Evolutionary conservation across 1,284 basidiomycete species (phyloP), one percentile per base, ranked within the genome.

Genomic region (Leccinum ponderosum): DNA sequence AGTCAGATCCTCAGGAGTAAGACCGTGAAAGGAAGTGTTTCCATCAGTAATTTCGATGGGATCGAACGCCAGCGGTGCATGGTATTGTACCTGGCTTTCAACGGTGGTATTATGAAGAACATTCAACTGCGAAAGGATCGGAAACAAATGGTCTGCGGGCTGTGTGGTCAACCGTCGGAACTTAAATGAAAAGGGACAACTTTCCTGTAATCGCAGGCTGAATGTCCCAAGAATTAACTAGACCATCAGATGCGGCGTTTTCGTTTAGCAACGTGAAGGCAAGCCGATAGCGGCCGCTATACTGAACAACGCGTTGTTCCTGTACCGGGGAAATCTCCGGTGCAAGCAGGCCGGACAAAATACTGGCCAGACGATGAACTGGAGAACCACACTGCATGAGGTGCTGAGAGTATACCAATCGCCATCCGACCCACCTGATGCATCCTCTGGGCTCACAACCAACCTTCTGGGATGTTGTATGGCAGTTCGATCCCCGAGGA

Each of bases 51-150:
- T 44, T 3, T 72, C 58, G n/a, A 66, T 68, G 47, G 95, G 92
- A 57, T 84, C 78, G 68, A 98, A 94, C 0, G 94, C 87, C 44
- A 99, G 77, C 0, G 95, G 96, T 1, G 95, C 93, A 70, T 97
- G 90, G 73, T 89, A 95, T 67, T 96, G 92, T 0, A 97, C 86
- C 77, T 98, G 96, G 62, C 93, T 97, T 78, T 98, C 95, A 56
- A 98, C 82, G 3, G 91, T 93, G 71, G 97, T 94, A 70, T 95
- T 94, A 78, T 98, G 94, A 29, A 98, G 74, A 11, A 80, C 75
- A 3, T 78, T 78, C 5, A 97, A 78, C 42, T 82, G 79, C 9
- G 81, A 73, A 14, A 94, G 75, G 15, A 90, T 78, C 1, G 94
- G 92, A 20, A 79, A 71, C 29, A 97, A 76, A 69, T 93, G 84